These are phyloP conservation scores for Circinella umbellata DNA, from an alignment of 371 early-diverging fungal genomes.

Conservation along the genomic window DNA sequence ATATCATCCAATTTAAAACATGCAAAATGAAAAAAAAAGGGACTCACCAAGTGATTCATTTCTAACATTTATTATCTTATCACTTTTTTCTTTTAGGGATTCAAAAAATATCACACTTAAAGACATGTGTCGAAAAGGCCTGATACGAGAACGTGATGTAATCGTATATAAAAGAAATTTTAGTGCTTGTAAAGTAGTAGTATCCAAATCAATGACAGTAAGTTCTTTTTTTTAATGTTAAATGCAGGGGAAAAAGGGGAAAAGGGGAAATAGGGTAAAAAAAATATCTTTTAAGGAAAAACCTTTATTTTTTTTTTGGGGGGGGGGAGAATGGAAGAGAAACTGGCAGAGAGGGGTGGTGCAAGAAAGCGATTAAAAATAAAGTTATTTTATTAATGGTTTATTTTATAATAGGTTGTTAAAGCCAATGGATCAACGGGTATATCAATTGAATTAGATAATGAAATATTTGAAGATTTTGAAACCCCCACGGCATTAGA, in stretches of 20 bases:
- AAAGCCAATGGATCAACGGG: conserved; percentile 53
- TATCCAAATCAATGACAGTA: conserved; percentile 54
- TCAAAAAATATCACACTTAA: conserved; percentile 55
- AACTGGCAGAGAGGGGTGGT: too few relatives aligned
- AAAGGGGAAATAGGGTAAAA: too few relatives aligned
- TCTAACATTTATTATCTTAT: not conserved
- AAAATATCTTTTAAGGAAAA: too few relatives aligned
- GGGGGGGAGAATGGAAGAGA: too few relatives aligned
- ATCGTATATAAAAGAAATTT: conserved; percentile 59
- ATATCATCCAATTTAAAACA: not conserved
- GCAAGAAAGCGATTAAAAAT: too few relatives aligned
- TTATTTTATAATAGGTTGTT: conserved; percentile 32
- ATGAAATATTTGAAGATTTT: conserved; percentile 51
- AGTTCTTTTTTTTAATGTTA: conserved; percentile 5
- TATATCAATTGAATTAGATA: conserved; percentile 48
- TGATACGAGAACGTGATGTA: conserved; percentile 52
- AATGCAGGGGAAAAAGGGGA: conserved; percentile 10
- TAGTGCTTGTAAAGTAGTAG: conserved; percentile 55
- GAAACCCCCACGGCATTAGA: conserved; percentile 59
- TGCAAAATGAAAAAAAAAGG: not conserved
- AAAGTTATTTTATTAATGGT: too few relatives aligned
- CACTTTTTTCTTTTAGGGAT: conserved; percentile 29
- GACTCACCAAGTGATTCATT: too few relatives aligned
- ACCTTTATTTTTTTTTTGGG: too few relatives aligned
- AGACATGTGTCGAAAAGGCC: conserved; percentile 56